Evolutionary conservation across 768 basidiomycete species (phyloP), one percentile per base, ranked within the genome.

Genomic region (Glaciozyma antarctica): DNA sequence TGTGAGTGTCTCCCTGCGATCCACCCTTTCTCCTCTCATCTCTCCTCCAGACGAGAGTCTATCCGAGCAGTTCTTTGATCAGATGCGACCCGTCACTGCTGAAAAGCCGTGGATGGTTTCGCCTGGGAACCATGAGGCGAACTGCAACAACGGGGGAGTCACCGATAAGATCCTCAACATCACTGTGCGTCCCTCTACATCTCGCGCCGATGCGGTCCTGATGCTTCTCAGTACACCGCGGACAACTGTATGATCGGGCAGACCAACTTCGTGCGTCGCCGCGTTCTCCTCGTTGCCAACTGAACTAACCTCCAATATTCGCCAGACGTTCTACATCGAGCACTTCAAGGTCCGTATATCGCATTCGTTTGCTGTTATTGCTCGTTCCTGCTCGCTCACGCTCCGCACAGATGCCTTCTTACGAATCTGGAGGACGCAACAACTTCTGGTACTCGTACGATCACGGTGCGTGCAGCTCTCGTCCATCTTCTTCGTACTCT

Each of bases 91-190:
- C 0, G 47, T 75, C 61, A 69, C 74, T 16, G 62, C 72, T 19
- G 30, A 49, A 21, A 62, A 65, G 45, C 65, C 74, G 22, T 75
- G 74, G 70, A 74, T 75, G 73, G 73, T 75, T 22, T 45, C 53
- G 3, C 68, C 71, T 1, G 75, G 75, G 12, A 76, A 76, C 49
- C 75, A 76, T 69, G 75, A 76, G 62, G 66, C 67, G 21, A 64
- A 67, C 49, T 66, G 70, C 62, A 43, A 58, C 67, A 71, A 73
- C 56, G 67, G 67, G 19, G 52, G 61, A 15, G 44, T 43, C 0
- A 62, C 41, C 5, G 58, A 69, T 54, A 63, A 69, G 52, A 4
- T 17, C 10, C 21, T 19, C 30, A 45, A 62, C 30, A 60, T 62
- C 57, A 57, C 58, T 48, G 47, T 21, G 21, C n/a, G 47, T 24